Evolutionary conservation across 2,329 filamentous ascomycete genomes (phyloP).

Genomic region (Pezicula carpinea): DNA sequence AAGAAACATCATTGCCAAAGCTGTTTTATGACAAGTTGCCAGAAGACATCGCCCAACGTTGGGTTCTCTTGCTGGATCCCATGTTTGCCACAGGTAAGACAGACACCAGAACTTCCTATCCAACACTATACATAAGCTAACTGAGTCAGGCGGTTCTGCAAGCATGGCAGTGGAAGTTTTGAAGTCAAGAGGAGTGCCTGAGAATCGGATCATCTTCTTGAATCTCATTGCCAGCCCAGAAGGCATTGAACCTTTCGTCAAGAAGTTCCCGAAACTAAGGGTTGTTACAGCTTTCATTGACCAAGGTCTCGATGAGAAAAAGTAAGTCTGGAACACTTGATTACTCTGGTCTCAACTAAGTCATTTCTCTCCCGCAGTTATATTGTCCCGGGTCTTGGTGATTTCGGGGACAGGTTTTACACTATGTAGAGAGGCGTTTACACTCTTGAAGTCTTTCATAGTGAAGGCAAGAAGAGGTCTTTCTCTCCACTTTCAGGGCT

Average conservation of each 20-base stretch:
- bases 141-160: slow-evolving; percentile 72
- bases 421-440: slow-evolving; percentile 56
- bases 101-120: not conserved
- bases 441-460: not conserved
- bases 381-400: slow-evolving; percentile 87
- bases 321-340: slow-evolving; percentile 53
- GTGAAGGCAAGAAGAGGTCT: not conserved
- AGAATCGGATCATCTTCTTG: slow-evolving; percentile 91
- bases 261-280: slow-evolving; percentile 81
- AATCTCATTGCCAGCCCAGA: slow-evolving; percentile 97
- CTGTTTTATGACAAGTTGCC: slow-evolving; percentile 98
- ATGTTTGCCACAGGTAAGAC: slow-evolving; percentile 92
- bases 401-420: slow-evolving; percentile 95
- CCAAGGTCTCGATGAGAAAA: slow-evolving; percentile 93
- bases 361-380: slow-evolving; percentile 55
- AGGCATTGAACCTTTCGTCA: slow-evolving; percentile 82
- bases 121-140: slow-evolving; percentile 2
- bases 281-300: slow-evolving; percentile 97
- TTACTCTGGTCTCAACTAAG: slow-evolving; percentile 6
- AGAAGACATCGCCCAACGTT: slow-evolving; percentile 85
- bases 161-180: slow-evolving; percentile 96
- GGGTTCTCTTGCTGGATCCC: slow-evolving; percentile 92
- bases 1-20: slow-evolving; percentile 87
- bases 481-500: no score
- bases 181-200: slow-evolving; percentile 83